Evolutionary conservation across 768 basidiomycete genomes (phyloP).

Genomic region (Hortiboletus flavorubellus): DNA sequence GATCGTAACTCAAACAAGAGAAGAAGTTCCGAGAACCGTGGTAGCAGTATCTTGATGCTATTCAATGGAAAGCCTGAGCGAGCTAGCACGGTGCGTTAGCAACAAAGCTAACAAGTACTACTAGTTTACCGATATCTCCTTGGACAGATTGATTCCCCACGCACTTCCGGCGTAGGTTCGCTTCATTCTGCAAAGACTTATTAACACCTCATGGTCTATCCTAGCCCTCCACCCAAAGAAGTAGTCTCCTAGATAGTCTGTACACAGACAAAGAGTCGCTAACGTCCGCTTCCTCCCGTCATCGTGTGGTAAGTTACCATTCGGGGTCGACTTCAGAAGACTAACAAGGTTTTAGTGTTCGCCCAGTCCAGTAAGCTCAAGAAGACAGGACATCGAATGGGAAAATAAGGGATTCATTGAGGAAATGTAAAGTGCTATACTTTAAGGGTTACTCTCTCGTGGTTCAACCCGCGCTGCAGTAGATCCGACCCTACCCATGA

Average conservation of each 20-base stretch:
- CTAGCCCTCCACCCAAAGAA: constrained; percentile 5
- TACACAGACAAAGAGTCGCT: neutral
- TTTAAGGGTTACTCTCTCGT: neutral
- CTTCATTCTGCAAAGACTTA: neutral
- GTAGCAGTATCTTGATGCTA: neutral
- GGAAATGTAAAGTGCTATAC: constrained; percentile 9
- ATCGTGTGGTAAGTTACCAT: neutral
- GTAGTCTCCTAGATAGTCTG: neutral
- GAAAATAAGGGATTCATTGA: constrained; percentile 2
- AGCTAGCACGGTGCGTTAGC: neutral
- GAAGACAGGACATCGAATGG: neutral
- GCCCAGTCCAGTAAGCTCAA: constrained; percentile 1
- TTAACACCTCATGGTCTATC: neutral
- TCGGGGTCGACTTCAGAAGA: neutral
- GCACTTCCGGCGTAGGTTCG: constrained; percentile 4
- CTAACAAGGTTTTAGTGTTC: neutral
- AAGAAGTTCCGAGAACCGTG: neutral
- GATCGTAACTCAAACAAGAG: neutral
- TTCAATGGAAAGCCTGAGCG: neutral
- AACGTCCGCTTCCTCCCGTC: neutral
- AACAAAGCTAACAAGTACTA: neutral
- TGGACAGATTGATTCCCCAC: neutral
- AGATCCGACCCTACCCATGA: constrained; percentile 9
- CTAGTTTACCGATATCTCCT: neutral
- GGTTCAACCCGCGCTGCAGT: constrained; percentile 5